These are phyloP conservation scores for Solioccasus polychromus DNA, from an alignment of 768 basidiomycete species.

Conservation along the genomic window DNA sequence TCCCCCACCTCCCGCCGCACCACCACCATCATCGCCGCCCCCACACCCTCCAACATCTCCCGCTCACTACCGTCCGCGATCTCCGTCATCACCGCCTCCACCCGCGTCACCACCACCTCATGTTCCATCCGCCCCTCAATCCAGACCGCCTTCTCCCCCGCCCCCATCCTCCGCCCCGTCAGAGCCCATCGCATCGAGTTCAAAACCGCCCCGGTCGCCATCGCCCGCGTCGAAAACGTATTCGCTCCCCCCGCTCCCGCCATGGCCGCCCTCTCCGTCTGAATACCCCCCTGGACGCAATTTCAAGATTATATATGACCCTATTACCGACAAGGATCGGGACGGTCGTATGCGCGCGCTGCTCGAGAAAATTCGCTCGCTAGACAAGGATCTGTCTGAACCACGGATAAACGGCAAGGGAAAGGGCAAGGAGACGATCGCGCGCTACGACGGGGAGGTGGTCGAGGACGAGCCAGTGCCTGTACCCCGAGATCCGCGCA, in stretches of 20 bases:
- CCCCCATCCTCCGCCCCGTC: conserved; percentile 25
- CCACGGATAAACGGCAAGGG: conserved; percentile 57
- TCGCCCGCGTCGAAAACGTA: conserved; percentile 33
- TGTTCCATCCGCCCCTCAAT: conserved; percentile 24
- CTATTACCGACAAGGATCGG: conserved; percentile 45
- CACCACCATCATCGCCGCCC: conserved; percentile 15
- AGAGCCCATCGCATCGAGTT: conserved; percentile 29
- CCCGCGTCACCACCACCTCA: conserved; percentile 23
- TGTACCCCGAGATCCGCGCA: conserved; percentile 54
- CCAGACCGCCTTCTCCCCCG: conserved; percentile 29
- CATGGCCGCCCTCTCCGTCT: conserved; percentile 54
- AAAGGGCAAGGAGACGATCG: conserved; percentile 58
- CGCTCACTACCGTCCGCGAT: conserved; percentile 16
- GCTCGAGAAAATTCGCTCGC: conserved; percentile 39
- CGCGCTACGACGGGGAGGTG: conserved; percentile 55
- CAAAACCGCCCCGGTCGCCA: conserved; percentile 11
- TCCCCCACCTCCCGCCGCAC: conserved; percentile 19
- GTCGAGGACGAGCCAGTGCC: conserved; percentile 42
- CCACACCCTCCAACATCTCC: conserved; percentile 12
- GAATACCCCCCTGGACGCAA: conserved; percentile 47
- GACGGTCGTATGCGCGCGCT: conserved; percentile 39
- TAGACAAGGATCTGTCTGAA: conserved; percentile 30
- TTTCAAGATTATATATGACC: conserved; percentile 67
- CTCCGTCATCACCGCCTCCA: conserved; percentile 24
- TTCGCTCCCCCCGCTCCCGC: conserved; percentile 42